Evolutionary conservation across 306 rosid genomes (phyloP), one percentile per base, ranked within the genome.

Genomic region (Quercus bicolor): DNA sequence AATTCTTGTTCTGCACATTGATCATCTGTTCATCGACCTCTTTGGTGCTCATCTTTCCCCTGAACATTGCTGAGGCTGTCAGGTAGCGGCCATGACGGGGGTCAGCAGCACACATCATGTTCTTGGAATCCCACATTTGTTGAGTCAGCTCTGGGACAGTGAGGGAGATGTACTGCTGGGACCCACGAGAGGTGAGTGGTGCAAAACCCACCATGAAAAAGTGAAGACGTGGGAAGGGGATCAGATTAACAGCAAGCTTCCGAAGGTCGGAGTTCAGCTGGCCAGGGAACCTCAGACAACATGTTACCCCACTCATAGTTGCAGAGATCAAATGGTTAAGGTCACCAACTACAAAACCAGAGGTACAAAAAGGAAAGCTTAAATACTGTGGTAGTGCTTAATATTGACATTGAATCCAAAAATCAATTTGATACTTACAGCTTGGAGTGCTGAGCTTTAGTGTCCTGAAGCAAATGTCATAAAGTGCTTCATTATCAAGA

Each of bases 81-180:
- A 93, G 88, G 88, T 93, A 93, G 4, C 98, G 88, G 23, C 97
- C 98, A 6, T 93, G 98, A 75, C 98, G 93, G 23, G 98, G 98
- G 74, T 93, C 98, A 61, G 98, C 98, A 16, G 98, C 98, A 64
- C 98, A 93, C 98, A 93, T 91, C 97, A 93, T 93, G 84, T 93
- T 93, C 78, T 93, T 93, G 84, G 97, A 84, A 73, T 93, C 98
- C 98, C 98, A 93, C 98, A 93, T 93, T 81, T 93, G 98, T 75
- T 93, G 98, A 68, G 98, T 93, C 59, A 93, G 88, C 84, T 93
- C 98, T 0, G 98, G 97, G 73, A 91, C 98, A 4, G 98, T 93
- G 70, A 93, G 95, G 73, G 98, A 93, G 80, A 91, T 93, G 72
- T 93, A 91, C 70, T 93, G 97, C 81, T 93, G 98, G 69, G 98